A percentile compares a stretch with the other conserved stretches of the same genome.
Evolutionary conservation across 2,329 filamentous ascomycete genomes (phyloP).

Genomic region (Didymellaceae sp.): DNA sequence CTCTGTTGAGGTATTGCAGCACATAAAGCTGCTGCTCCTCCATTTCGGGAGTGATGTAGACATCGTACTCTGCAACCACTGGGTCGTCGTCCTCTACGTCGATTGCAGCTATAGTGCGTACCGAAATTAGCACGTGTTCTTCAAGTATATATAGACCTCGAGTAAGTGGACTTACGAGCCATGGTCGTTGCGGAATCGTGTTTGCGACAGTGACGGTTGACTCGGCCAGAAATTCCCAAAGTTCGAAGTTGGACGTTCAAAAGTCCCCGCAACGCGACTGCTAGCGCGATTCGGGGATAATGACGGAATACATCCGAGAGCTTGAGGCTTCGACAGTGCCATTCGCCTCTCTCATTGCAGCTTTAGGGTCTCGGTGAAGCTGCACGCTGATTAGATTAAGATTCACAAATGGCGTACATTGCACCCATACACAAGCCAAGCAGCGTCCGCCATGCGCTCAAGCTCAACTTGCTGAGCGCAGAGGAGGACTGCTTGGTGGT

Average conservation of each 20-base stretch:
- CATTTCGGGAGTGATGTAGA: conserved; percentile 83
- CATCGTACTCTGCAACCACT: conserved; percentile 69
- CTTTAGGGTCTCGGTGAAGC: background rate
- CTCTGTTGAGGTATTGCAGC: conserved; percentile 87
- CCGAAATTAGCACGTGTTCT: conserved; percentile 9
- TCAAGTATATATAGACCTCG: background rate
- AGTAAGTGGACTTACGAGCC: conserved; percentile 34
- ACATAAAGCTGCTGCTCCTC: conserved; percentile 65
- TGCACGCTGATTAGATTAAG: background rate
- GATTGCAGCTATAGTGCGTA: conserved; percentile 22
- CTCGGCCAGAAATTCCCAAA: conserved; percentile 17
- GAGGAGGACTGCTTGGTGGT: conserved; percentile 84
- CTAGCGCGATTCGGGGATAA: conserved; percentile 31
- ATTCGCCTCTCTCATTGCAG: conserved; percentile 1
- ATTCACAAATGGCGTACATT: conserved; percentile 82
- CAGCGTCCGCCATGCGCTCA: conserved; percentile 87
- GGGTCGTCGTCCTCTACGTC: conserved; percentile 54
- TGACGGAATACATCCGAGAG: conserved; percentile 40
- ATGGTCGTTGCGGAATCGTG: conserved; percentile 24
- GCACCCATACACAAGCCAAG: conserved; percentile 92
- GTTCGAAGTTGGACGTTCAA: conserved; percentile 31
- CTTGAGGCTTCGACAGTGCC: conserved; percentile 9
- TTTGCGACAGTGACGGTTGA: conserved; percentile 14
- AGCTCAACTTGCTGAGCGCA: conserved; percentile 74
- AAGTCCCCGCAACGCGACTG: conserved; percentile 20